Evolutionary conservation across 2,329 filamentous ascomycete genomes (phyloP).

Genomic region (Alternaria postmessia): DNA sequence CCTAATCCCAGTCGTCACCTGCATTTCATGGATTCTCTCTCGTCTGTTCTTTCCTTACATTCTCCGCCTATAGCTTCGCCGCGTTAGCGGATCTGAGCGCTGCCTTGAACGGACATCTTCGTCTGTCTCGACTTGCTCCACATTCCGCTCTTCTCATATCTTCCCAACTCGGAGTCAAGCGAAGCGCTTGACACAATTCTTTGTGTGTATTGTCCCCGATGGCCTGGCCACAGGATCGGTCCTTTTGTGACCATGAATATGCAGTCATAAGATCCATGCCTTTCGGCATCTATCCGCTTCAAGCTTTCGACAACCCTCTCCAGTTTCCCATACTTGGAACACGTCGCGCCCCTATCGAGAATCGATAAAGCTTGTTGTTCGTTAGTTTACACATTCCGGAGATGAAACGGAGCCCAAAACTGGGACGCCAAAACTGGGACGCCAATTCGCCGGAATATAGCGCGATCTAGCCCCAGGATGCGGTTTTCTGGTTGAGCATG

Average conservation of each 20-base stretch:
- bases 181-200: slow-evolving; percentile 3
- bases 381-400: slow-evolving; percentile 27
- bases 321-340: slow-evolving; percentile 26
- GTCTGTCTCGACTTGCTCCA: slow-evolving; percentile 12
- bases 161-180: slow-evolving; percentile 10
- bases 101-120: slow-evolving; percentile 15
- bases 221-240: slow-evolving; percentile 6
- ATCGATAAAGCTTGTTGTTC: slow-evolving; percentile 43
- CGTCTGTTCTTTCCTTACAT: slow-evolving; percentile 24
- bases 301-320: slow-evolving; percentile 18
- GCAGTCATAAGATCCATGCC: slow-evolving; percentile 13
- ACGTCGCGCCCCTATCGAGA: slow-evolving; percentile 22
- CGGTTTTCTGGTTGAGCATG: slow-evolving; percentile 8
- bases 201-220: not conserved
- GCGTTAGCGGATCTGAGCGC: slow-evolving; percentile 21
- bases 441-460: slow-evolving; percentile 15
- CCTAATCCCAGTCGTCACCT: slow-evolving; percentile 19
- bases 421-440: slow-evolving; percentile 21
- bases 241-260: slow-evolving; percentile 9
- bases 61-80: slow-evolving; percentile 15
- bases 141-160: slow-evolving; percentile 8
- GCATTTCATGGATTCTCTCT: slow-evolving; percentile 23
- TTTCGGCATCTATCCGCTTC: slow-evolving; percentile 12
- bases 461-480: slow-evolving; percentile 14
- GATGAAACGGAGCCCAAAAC: slow-evolving; percentile 28